Evolutionary conservation across 305 asterid genomes (phyloP), one percentile per base, ranked within the genome.

Genomic region (Vinca major): DNA sequence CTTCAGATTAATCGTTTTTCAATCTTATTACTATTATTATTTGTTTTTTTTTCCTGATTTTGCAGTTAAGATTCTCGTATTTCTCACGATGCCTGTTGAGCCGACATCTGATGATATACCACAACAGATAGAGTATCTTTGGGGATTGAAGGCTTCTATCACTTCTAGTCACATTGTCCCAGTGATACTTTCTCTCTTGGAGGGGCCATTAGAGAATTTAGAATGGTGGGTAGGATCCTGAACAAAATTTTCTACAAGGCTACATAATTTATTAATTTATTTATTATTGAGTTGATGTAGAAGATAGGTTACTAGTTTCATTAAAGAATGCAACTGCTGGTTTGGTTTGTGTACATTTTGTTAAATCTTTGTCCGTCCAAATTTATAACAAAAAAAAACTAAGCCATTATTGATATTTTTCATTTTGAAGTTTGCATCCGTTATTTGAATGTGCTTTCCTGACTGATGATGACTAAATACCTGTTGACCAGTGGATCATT

Each of bases 61-160:
- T 78, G 84, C 87, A 93, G 99, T 91, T 75, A 93, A 93, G 80
- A 86, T 89, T 71, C 71, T 93, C 84, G 99, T 93, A 79, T 91
- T 91, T 75, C 88, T 93, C 45, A 87, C 99, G 0, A 91, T 91
- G 99, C 99, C 97, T 14, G 69, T 93, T 39, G 99, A 93, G 80
- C 86, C 91, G 36, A 67, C 91, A 11, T 91, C 99, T 5, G 51
- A 60, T 73, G 97, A 89, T 70, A 86, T 89, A 73, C 74, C 89
- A 13, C 95, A 85, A 77, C 99, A 93, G 86, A 87, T 84, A 40
- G 99, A 91, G 84, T 83, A 78, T 80, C 87, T 93, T 12, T 93
- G 99, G 99, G 88, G 84, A 53, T 52, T 91, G 81, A 93, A 91
- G 79, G 82, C 87, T 52, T 84, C 91, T 5, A 73, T 93, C 63